These are phyloP conservation scores for Colletotrichum sp. DNA, from an alignment of 2,329 filamentous ascomycete genomes.

Conservation along the genomic window DNA sequence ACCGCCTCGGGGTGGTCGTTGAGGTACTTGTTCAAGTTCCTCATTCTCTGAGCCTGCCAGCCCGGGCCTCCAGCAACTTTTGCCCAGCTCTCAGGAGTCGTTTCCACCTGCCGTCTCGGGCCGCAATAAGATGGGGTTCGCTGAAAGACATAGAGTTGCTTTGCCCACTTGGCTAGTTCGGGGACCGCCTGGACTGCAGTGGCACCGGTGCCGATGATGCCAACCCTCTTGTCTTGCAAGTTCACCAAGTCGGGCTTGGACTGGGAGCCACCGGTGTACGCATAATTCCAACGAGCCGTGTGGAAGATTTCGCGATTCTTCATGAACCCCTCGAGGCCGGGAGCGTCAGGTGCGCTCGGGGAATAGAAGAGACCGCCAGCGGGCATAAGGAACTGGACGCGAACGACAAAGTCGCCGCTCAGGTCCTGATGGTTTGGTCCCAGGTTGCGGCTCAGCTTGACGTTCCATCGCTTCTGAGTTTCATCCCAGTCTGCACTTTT, in stretches of 20 bases:
- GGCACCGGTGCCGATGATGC: conserved; percentile 54
- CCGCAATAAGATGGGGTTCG: conserved; percentile 52
- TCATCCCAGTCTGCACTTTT: conserved; percentile 51
- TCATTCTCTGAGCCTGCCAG: conserved; percentile 44
- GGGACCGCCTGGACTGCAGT: conserved; percentile 52
- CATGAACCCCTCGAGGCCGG: conserved; percentile 25
- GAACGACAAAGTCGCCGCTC: conserved; percentile 26
- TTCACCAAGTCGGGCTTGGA: conserved; percentile 44
- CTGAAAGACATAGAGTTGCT: conserved; percentile 59
- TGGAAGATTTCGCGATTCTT: conserved; percentile 49
- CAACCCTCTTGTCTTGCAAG: conserved; percentile 50
- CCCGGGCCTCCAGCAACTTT: conserved; percentile 25
- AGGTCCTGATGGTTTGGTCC: conserved; percentile 35
- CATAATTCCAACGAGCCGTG: conserved; percentile 51
- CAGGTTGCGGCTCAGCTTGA: conserved; percentile 25
- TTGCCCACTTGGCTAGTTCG: conserved; percentile 48
- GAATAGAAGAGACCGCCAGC: conserved; percentile 41
- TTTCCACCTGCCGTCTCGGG: conserved; percentile 35
- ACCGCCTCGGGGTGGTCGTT: neutral
- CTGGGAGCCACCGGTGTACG: conserved; percentile 42
- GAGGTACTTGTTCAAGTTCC: neutral
- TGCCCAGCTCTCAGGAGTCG: conserved; percentile 47
- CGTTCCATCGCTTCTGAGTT: conserved; percentile 23
- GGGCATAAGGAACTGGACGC: conserved; percentile 43
- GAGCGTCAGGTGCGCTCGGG: conserved; percentile 34